These are phyloP conservation scores for Boletus semigastroideus DNA, from an alignment of 1,284 basidiomycete genomes.

Conservation along the genomic window DNA sequence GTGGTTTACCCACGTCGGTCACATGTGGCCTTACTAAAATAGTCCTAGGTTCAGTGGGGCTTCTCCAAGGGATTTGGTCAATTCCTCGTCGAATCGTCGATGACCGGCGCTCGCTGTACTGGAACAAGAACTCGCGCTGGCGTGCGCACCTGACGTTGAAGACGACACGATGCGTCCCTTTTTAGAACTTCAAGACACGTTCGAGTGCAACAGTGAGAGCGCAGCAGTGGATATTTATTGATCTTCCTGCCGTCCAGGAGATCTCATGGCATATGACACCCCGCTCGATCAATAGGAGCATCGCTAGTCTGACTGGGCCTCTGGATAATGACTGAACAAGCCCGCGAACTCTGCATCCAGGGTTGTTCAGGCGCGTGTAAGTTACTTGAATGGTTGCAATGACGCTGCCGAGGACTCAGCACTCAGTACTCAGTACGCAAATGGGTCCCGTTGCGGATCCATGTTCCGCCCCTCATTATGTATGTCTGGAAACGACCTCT, in stretches of 20 bases:
- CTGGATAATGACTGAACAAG: constrained; percentile 85
- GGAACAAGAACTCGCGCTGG: constrained; percentile 58
- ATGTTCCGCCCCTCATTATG: constrained; percentile 74
- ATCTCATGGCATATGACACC: constrained; percentile 79
- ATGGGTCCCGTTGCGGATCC: constrained; percentile 80
- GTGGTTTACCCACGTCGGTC: too few relatives aligned
- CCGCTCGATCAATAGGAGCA: constrained; percentile 69
- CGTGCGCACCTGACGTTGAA: constrained; percentile 44
- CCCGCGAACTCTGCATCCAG: constrained; percentile 81
- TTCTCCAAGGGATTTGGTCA: too few relatives aligned
- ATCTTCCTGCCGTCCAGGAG: constrained; percentile 57
- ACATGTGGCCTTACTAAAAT: too few relatives aligned
- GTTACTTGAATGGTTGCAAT: constrained; percentile 30
- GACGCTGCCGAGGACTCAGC: neutral
- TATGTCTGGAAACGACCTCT: constrained; percentile 60
- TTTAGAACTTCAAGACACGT: constrained; percentile 66
- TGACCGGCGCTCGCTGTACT: constrained; percentile 53
- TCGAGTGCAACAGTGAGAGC: constrained; percentile 72
- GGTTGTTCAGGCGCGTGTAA: constrained; percentile 85
- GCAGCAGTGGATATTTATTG: neutral
- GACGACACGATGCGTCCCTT: constrained; percentile 53
- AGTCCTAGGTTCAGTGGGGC: too few relatives aligned
- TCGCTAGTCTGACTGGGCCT: constrained; percentile 80
- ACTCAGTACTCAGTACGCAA: too few relatives aligned
- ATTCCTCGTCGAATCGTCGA: constrained; percentile 48